phyloP scores from a whole-genome alignment of 2,329 filamentous ascomycete species.

The Teratosphaeria gauchensis region DNA sequence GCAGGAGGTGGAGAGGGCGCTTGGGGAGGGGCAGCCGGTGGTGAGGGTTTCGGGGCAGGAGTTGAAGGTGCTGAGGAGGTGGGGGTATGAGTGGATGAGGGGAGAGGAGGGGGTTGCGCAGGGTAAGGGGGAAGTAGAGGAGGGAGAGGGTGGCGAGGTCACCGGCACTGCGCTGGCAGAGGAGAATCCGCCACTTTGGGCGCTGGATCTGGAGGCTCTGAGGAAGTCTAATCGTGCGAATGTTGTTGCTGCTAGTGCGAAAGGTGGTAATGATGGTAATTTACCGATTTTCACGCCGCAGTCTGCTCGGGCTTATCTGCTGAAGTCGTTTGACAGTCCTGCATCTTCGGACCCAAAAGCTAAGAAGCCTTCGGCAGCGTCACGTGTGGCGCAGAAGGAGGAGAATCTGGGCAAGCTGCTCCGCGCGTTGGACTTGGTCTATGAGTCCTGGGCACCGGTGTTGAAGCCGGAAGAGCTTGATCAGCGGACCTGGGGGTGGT shows the following conservation, averaged over 20 bases:
- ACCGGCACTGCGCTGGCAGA: conserved; percentile 4
- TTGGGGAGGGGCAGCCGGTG: conserved; percentile 65
- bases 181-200: conserved; percentile 46
- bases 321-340: conserved; percentile 49
- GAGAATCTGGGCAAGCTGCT: conserved; percentile 61
- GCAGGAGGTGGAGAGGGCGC: conserved; percentile 55
- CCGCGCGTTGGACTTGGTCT: conserved; percentile 61
- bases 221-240: conserved; percentile 34
- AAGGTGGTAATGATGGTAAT: conserved; percentile 28
- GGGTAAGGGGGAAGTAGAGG: conserved; percentile 1
- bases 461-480: conserved; percentile 60
- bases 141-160: neutral
- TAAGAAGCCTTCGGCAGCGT: conserved; percentile 47
- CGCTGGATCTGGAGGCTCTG: conserved; percentile 47
- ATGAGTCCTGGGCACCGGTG: conserved; percentile 61
- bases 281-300: conserved; percentile 70
- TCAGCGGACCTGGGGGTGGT: conserved; percentile 71
- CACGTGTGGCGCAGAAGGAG: conserved; percentile 52
- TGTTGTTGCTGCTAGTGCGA: conserved; percentile 12
- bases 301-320: conserved; percentile 50
- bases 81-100: conserved; percentile 56
- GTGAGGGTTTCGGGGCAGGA: conserved; percentile 65
- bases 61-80: conserved; percentile 64
- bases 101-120: neutral
- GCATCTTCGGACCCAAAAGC: conserved; percentile 14